A percentile compares a stretch with the other conserved stretches of the same genome.
Evolutionary conservation across 2,329 filamentous ascomycete species (phyloP).

Genomic region (Capronia americana): DNA sequence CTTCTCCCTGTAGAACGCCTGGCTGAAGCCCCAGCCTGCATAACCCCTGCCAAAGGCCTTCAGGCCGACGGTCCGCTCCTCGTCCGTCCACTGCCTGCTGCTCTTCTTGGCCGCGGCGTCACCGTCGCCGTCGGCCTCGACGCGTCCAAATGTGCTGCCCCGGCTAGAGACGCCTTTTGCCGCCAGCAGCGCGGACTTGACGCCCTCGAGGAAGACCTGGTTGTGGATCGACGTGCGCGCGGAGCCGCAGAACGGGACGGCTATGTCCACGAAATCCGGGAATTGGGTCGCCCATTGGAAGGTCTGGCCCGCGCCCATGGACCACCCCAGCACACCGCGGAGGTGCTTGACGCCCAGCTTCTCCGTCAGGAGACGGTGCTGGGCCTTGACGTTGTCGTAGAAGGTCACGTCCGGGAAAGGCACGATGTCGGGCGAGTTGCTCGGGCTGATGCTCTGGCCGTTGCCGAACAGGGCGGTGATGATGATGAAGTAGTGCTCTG

Average conservation of each 20-base stretch:
- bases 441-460: slow-evolving; percentile 70
- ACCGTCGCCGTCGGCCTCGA: slow-evolving; percentile 42
- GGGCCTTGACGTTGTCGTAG: slow-evolving; percentile 73
- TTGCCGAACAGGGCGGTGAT: slow-evolving; percentile 74
- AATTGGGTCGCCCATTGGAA: slow-evolving; percentile 70
- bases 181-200: slow-evolving; percentile 65
- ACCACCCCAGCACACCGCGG: slow-evolving; percentile 70
- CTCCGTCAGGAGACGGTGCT: slow-evolving; percentile 69
- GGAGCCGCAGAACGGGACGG: slow-evolving; percentile 70
- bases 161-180: slow-evolving; percentile 62
- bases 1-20: slow-evolving; percentile 76
- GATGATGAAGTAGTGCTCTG: slow-evolving; percentile 71
- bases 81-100: slow-evolving; percentile 56
- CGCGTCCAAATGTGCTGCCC: slow-evolving; percentile 57
- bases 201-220: slow-evolving; percentile 70
- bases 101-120: slow-evolving; percentile 40
- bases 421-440: slow-evolving; percentile 59
- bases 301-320: slow-evolving; percentile 72
- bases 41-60: slow-evolving; percentile 78
- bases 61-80: slow-evolving; percentile 63
- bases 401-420: slow-evolving; percentile 69
- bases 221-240: slow-evolving; percentile 71
- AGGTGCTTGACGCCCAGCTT: slow-evolving; percentile 66
- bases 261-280: slow-evolving; percentile 69
- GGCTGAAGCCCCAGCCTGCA: slow-evolving; percentile 79